Conservation (phyloP, 2,329 filamentous ascomycete genomes). For the Acephala macrosclerotiorum region DNA sequence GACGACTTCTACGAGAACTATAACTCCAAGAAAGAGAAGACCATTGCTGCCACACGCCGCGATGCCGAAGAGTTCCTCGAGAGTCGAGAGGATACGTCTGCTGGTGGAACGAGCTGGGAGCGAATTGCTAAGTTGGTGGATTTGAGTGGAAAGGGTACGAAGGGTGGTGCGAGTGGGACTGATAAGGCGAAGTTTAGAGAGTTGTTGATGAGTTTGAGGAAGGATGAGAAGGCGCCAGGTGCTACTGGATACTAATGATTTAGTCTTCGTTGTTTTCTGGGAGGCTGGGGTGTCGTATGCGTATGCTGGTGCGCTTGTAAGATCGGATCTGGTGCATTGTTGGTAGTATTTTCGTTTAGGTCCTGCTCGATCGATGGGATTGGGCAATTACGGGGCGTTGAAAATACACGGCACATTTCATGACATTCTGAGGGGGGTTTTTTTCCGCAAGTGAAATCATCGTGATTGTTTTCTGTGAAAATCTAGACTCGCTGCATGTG, state of each 20-base stretch:
- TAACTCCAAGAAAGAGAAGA: constrained; percentile 97
- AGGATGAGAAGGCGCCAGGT: constrained; percentile 86
- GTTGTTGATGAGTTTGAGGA: constrained; percentile 83
- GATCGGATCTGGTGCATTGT: constrained; percentile 37
- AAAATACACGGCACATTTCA: constrained; percentile 43
- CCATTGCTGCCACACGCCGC: constrained; percentile 83
- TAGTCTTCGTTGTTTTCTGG: constrained; percentile 8
- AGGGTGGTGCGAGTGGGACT: constrained; percentile 85
- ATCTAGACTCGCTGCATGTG: constrained; percentile 13
- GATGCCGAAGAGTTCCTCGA: constrained; percentile 94
- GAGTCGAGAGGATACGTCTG: constrained; percentile 89
- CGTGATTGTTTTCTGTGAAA: constrained; percentile 13
- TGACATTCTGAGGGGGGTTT: background rate
- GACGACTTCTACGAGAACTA: constrained; percentile 99
- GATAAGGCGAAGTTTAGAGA: constrained; percentile 98
- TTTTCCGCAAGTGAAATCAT: constrained; percentile 13
- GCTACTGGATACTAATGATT: constrained; percentile 64
- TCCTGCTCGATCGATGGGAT: constrained; percentile 35
- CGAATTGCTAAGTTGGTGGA: constrained; percentile 98
- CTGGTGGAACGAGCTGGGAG: constrained; percentile 97
- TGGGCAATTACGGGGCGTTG: constrained; percentile 41
- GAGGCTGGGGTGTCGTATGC: constrained; percentile 15
- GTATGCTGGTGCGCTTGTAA: constrained; percentile 37
- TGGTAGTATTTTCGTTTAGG: constrained; percentile 36
- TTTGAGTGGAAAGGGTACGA: constrained; percentile 88